Conservation (phyloP, 345 rosid genomes). For the Theobroma cacao region DNA sequence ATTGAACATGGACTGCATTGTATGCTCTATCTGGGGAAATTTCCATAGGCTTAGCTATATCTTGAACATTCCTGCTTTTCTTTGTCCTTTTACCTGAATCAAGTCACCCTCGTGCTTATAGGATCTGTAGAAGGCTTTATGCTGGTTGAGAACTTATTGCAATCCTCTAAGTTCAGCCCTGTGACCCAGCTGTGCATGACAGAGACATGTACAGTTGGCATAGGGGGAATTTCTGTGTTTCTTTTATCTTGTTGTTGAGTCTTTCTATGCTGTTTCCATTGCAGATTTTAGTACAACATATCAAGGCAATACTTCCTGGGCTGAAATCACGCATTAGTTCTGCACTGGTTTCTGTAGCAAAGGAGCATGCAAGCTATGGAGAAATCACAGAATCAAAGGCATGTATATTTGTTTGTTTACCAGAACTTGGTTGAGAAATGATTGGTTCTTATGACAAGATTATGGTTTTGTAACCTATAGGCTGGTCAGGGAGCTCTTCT, state of each 20-base stretch:
- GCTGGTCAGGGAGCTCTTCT: conserved; percentile 98
- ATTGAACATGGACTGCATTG: neutral
- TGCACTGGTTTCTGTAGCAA: conserved; percentile 70
- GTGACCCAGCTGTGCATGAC: neutral
- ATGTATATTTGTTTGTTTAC: conserved; percentile 13
- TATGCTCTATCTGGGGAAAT: neutral
- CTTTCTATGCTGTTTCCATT: conserved; percentile 11
- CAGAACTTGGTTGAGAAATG: neutral
- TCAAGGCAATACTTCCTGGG: conserved; percentile 76
- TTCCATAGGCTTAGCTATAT: neutral
- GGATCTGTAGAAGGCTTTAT: conserved; percentile 10
- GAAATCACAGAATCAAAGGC: conserved; percentile 89
- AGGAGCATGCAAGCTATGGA: conserved; percentile 93
- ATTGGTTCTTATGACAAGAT: neutral
- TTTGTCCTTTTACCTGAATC: neutral
- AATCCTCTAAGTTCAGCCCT: neutral
- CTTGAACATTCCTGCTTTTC: neutral
- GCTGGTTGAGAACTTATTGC: neutral
- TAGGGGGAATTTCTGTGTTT: neutral
- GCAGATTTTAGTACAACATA: conserved; percentile 90
- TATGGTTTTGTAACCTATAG: conserved; percentile 36
- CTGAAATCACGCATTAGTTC: conserved; percentile 74
- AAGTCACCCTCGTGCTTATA: neutral
- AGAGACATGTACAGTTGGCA: neutral
- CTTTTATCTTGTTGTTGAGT: neutral